Evolutionary conservation across 371 early-diverging fungal species (phyloP).

Genomic region (Mucor irregularis): DNA sequence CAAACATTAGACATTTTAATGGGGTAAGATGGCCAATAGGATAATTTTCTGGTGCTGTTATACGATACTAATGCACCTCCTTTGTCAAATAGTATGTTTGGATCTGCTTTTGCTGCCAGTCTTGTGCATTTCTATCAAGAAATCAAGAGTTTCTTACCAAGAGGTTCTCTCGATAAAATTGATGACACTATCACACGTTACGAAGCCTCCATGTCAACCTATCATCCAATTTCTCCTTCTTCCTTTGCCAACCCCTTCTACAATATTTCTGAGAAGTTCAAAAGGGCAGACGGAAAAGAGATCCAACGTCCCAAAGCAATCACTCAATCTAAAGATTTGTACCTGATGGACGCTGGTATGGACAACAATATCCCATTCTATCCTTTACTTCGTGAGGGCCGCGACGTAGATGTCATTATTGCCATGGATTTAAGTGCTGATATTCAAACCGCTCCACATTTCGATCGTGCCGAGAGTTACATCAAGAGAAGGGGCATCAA

Average conservation of each 20-base stretch:
- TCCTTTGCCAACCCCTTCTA: conserved; percentile 60
- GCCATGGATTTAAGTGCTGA: conserved; percentile 69
- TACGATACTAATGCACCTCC: neutral
- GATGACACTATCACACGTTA: conserved; percentile 43
- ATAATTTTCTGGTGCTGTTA: too few relatives aligned
- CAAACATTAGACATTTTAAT: conserved; percentile 33
- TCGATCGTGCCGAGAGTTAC: conserved; percentile 62
- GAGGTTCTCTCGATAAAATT: conserved; percentile 21
- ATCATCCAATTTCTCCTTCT: conserved; percentile 56
- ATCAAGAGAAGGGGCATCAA: conserved; percentile 48
- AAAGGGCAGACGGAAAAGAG: conserved; percentile 6
- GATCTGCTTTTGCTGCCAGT: conserved; percentile 69
- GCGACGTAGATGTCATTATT: conserved; percentile 66
- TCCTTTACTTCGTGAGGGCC: conserved; percentile 62
- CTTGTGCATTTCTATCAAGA: conserved; percentile 60
- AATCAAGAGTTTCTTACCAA: conserved; percentile 41
- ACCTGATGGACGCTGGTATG: conserved; percentile 74
- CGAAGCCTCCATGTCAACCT: conserved; percentile 42
- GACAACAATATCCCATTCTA: conserved; percentile 78
- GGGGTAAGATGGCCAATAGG: conserved; percentile 33
- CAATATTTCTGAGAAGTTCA: conserved; percentile 22
- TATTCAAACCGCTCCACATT: conserved; percentile 63
- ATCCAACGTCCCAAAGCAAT: conserved; percentile 24
- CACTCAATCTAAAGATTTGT: conserved; percentile 34
- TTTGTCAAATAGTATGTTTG: conserved; percentile 36